These are phyloP conservation scores for Fraxinus dipetala DNA, from an alignment of 305 asterid species.

Conservation along the genomic window DNA sequence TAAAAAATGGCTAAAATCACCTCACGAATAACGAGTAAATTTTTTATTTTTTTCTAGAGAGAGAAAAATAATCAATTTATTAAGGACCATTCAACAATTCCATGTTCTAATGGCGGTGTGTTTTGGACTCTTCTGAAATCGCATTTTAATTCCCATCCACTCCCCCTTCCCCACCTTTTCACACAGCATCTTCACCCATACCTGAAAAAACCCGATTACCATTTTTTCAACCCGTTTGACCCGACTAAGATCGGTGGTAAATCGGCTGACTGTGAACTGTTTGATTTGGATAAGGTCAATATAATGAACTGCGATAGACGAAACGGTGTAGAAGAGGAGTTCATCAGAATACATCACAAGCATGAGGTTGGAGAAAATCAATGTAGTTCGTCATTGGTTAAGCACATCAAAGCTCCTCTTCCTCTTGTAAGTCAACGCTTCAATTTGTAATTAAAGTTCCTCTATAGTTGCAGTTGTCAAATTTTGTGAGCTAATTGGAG, in stretches of 20 bases:
- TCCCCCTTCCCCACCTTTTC: conserved; percentile 22
- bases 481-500: background rate
- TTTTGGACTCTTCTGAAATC: conserved; percentile 44
- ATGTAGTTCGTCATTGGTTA: conserved; percentile 76
- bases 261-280: conserved; percentile 1
- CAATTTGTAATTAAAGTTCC: background rate
- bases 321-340: conserved; percentile 53
- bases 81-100: conserved; percentile 46
- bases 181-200: conserved; percentile 9
- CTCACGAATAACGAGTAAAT: background rate
- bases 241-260: conserved; percentile 3
- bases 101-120: conserved; percentile 58
- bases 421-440: conserved; percentile 54
- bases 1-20: background rate
- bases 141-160: conserved; percentile 44
- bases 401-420: conserved; percentile 81
- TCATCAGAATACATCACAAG: conserved; percentile 67
- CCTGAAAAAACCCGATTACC: background rate
- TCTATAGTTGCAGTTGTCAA: background rate
- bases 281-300: conserved; percentile 32
- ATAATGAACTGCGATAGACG: conserved; percentile 44
- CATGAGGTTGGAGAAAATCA: conserved; percentile 66
- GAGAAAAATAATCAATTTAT: conserved; percentile 17
- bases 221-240: background rate
- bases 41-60: conserved; percentile 17